Evolutionary conservation across 768 basidiomycete genomes (phyloP).

Genomic region (Mycena chlorophos): DNA sequence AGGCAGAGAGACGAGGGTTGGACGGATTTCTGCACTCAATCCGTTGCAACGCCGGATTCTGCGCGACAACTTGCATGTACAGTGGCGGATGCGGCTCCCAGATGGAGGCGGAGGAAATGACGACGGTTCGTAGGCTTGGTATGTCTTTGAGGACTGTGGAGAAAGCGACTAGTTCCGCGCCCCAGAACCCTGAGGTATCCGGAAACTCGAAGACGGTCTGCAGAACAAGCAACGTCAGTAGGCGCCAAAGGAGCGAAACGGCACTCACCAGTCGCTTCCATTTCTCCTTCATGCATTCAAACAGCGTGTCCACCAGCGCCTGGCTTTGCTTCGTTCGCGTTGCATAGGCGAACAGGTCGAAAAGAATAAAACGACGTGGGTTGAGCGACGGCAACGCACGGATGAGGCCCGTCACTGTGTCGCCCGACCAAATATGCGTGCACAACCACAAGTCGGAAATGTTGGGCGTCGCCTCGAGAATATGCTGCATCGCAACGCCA

Average conservation of each 20-base stretch:
- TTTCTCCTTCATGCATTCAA: too few species aligned
- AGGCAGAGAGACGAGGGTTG: too few species aligned
- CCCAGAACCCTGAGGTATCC: neutral
- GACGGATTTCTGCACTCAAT: slow-evolving; percentile 7
- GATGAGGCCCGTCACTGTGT: slow-evolving; percentile 14
- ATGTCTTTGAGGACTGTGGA: slow-evolving; percentile 8
- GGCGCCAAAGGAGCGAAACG: too few species aligned
- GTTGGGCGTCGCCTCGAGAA: slow-evolving; percentile 1
- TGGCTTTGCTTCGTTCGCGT: too few species aligned
- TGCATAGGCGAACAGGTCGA: neutral
- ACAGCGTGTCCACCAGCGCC: too few species aligned
- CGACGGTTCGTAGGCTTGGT: slow-evolving; percentile 1
- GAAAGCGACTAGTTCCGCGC: neutral
- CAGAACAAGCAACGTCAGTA: neutral
- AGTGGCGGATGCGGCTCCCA: neutral
- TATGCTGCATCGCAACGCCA: slow-evolving; percentile 6
- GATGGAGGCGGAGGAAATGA: neutral
- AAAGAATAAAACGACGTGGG: slow-evolving; percentile 14
- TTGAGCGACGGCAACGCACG: slow-evolving; percentile 14
- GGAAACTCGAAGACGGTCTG: slow-evolving; percentile 10
- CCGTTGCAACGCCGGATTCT: slow-evolving; percentile 5
- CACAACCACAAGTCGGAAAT: slow-evolving; percentile 9
- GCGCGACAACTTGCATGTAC: neutral
- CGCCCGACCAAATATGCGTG: slow-evolving; percentile 11
- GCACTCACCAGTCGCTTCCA: too few species aligned